Evolutionary conservation across 2,329 filamentous ascomycete genomes (phyloP), one percentile per base, ranked within the genome.

Genomic region (Beauveria scarabaeidicola): DNA sequence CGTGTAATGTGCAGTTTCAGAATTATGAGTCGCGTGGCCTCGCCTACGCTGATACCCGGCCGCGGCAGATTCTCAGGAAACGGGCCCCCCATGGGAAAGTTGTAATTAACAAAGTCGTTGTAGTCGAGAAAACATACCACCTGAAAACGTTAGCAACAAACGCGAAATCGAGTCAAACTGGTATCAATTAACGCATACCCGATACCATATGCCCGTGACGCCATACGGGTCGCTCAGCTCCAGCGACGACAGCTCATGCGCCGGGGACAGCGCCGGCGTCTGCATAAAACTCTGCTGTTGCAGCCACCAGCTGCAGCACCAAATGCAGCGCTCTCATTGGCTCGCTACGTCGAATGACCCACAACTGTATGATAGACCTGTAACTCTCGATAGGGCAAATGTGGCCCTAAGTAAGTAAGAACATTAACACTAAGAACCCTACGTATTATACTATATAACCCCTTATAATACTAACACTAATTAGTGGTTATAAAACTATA

Each of bases 31-130:
- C 88, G 80, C 19, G 85, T 86, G 1, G 86, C 88, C 75, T 91
- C 87, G 62, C 81, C 80, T 0, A 78, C 81, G 36, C 82, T 74
- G 41, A 90, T 78, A 0, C 85, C 77, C 1, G 72, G 75, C 0
- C 82, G 78, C 2, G 75, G 81, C 58, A 72, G 74, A 64, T 72
- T 73, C 47, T 65, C 69, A 1, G 72, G 74, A 1, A 77, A 70
- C 11, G 75, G 69, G 7, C 76, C 71, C 8, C 70, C 71, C 1
- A 69, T 65, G n/a, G 73, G 74, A 67, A 91, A 91, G 68, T 92
- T 92, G 75, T 85, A 91, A 21, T 75, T 73, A 69, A 86, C 88
- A 40, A 92, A 83, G 68, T 91, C 88, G 65, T 81, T 83, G 69
- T 88, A 91, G 69, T 91, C 87, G 62, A 83, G 69, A 63, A 81